Evolutionary conservation across 2,329 filamentous ascomycete species (phyloP).

Genomic region (Microdochium paspali): DNA sequence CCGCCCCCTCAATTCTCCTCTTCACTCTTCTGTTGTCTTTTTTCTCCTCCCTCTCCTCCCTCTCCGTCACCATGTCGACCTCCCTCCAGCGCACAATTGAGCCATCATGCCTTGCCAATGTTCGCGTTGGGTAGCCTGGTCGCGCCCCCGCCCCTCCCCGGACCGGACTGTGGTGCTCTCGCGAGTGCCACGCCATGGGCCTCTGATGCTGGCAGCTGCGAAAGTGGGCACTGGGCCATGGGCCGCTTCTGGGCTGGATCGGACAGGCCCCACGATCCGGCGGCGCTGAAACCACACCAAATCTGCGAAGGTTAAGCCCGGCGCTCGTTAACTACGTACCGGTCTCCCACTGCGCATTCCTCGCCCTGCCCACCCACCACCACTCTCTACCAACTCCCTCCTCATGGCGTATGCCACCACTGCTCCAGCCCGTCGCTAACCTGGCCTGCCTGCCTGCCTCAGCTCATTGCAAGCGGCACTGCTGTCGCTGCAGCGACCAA

Average conservation of each 20-base stretch:
- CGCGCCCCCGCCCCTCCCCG: no score
- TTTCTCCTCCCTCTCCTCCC: not conserved
- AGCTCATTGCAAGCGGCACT: conserved; percentile 55
- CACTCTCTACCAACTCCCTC: not conserved
- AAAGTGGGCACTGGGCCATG: not conserved
- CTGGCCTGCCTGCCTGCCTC: conserved; percentile 13
- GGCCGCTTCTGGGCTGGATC: not conserved
- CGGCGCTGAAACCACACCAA: conserved; percentile 1
- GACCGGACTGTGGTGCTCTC: no score
- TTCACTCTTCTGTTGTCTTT: not conserved
- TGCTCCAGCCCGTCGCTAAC: conserved; percentile 1
- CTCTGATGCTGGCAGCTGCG: not conserved
- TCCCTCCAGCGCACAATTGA: no score
- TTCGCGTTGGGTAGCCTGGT: no score
- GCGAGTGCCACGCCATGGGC: no score
- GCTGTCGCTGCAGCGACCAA: conserved; percentile 50
- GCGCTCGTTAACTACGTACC: not conserved
- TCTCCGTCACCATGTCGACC: no score
- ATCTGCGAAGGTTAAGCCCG: not conserved
- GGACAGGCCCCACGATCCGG: not conserved
- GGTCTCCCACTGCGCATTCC: not conserved
- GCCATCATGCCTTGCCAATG: no score
- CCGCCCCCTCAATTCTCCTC: no score
- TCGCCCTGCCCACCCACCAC: not conserved
- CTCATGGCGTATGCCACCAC: not conserved